Base-by-base conservation (phyloP, 2,329 filamentous ascomycete genomes). In the Trichoderma atrobrunneum region DNA sequence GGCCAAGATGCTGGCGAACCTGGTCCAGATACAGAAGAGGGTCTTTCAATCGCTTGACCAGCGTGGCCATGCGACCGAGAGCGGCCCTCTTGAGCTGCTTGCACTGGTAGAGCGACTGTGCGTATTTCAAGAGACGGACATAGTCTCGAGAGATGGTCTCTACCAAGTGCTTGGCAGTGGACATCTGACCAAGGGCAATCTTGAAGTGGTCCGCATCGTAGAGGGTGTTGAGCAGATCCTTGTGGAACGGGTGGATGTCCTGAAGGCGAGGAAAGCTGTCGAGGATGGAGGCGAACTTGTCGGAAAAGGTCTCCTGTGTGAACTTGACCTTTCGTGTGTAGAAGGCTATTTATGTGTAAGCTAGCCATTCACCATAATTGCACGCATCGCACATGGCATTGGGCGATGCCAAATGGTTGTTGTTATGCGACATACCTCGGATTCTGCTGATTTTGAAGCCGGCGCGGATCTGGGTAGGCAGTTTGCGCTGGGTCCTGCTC, bases 321-420 rank as follows among this genome's bases (percentile, higher is more conserved):
- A 94, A 99, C 84, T 98, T 98, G 87, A 98, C 95, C 85, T 98
- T 98, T 82, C 96, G 88, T 60, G 95, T 98, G 84, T 98, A 98
- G 85, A 98, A 98, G 64, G 90, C 92, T 91, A 76, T 5, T 11
- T 30, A 21, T 34, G n/a, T 24, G 60, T 59, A n/a, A 57, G 68
- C 57, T 10, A 51, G 4, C 48, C 21, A 54, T 24, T 56, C 28
- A 48, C 7, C 30, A 24, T 56, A 2, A 21, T 7, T 4, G 11
- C 39, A 43, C 12, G 1, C n/a, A 21, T 34, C 7, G 18, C 2
- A 3, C 6, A 28, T 16, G 28, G 10, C 1, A 36, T n/a, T 21
- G 30, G 28, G 11, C 48, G 56, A 43, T 57, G 18, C n/a, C 14
- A n/a, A n/a, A 68, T 54, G 21, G 11, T 3, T 24, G 48, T 54